A percentile compares a stretch with the other conserved stretches of the same genome.
These are phyloP conservation scores for Sphagnum contortum DNA, from an alignment of 225 moss, liverwort and hornwort genomes.

Conservation along the genomic window DNA sequence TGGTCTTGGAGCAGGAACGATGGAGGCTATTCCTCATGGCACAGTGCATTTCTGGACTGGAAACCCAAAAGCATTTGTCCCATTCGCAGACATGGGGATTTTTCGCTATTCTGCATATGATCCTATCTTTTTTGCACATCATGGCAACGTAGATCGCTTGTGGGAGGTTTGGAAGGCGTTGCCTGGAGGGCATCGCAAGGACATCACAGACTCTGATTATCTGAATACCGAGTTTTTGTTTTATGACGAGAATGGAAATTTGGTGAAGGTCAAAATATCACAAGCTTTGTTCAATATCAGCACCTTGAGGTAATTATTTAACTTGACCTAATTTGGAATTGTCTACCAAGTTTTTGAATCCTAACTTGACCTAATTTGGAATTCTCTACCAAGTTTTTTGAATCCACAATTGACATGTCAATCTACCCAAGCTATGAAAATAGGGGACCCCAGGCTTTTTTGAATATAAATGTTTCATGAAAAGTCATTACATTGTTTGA, in stretches of 20 bases:
- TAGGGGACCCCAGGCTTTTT: too few species aligned
- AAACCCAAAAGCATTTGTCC: not conserved
- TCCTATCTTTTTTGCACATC: constrained; percentile 14
- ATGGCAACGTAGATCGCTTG: constrained; percentile 21
- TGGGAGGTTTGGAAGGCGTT: constrained; percentile 32
- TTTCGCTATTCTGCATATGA: constrained; percentile 19
- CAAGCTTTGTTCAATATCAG: constrained; percentile 10
- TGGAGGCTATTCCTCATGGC: constrained; percentile 38
- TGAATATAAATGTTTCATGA: too few species aligned
- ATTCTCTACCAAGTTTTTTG: too few species aligned
- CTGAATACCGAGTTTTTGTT: constrained; percentile 26
- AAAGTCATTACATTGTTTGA: too few species aligned
- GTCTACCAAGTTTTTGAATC: too few species aligned
- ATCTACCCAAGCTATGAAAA: too few species aligned
- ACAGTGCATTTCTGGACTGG: constrained; percentile 22
- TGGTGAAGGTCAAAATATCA: constrained; percentile 31
- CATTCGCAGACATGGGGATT: constrained; percentile 26
- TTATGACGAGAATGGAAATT: constrained; percentile 47
- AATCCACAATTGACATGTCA: too few species aligned
- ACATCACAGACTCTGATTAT: constrained; percentile 25
- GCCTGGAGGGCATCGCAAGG: constrained; percentile 12
- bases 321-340: too few species aligned
- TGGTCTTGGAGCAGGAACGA: constrained; percentile 11
- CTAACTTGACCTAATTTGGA: too few species aligned
- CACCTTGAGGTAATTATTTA: too few species aligned